Evolutionary conservation across 225 moss, liverwort and hornwort genomes (phyloP), one percentile per base, ranked within the genome.

Genomic region (Antitrichia curtipendula): DNA sequence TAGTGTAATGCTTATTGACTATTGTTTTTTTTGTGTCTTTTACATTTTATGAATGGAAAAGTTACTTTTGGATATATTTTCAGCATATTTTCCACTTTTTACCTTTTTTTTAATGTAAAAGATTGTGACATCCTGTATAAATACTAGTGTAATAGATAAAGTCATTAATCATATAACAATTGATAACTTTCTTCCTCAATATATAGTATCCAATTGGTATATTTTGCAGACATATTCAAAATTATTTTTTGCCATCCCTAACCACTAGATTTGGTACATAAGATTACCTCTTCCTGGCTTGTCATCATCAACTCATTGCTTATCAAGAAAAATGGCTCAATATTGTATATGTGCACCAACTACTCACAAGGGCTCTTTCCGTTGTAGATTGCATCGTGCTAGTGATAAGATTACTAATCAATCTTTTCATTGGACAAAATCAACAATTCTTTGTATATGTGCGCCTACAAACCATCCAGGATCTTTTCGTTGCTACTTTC

Each of bases 331-430:
- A 38, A 78, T 78, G 78, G 28, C 78, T 28, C 58, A 78, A 78
- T 58, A 57, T 78, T 58, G 78, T 58, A 2, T 78, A 28, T 58
- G 28, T 58, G 17, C 58, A 2, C 78, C 78, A 18, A 78, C 58
- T 79, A 78, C 17, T 56, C 78, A 78, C 40, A 58, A 78, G 5
- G 78, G 38, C 3, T 58, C 58, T 6, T 58, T 78, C 18, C 2
- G 5, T 78, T 79, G 79, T 40, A 41, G 29, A 59, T 29, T 57
- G 8, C 59, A 79, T 29, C 7, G 13, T 17, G 0, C 2, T 8
- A 41, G 4, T 40, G 8, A 41, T 0, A 1, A 24, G 24, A 54
- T n/a, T 6, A 16, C 0, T 29, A 6, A 7, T 29, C 12, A 58
- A n/a, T 9, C 34, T 53, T 36, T 2, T 8, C 38, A 22, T 4